Base-by-base conservation (phyloP, 106 monocot species). In the Dactylorhiza incarnata region DNA sequence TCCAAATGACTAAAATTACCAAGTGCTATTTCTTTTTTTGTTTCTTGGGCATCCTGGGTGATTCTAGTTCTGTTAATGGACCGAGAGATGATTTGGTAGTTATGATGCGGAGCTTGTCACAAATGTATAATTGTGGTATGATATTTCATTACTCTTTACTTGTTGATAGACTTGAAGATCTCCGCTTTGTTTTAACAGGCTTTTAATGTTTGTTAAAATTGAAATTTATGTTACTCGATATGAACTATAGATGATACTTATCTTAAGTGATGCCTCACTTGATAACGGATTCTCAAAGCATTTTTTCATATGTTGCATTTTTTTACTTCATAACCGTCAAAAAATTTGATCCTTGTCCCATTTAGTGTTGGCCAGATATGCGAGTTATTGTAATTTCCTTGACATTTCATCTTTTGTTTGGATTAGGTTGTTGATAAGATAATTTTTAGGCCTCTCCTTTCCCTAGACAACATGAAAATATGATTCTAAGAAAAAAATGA, bases 111-210 rank as follows among this genome's bases (percentile, higher is more conserved):
- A 51, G 51, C 14, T 51, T 51, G 0, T 51, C 14, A 51, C 1
- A 51, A 51, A 14, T 14, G 9, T 65, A 29, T 29, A 12, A 65
- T 2, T 26, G 2, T 65, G 65, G 24, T 12, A 65, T 24, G 65
- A 65, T 65, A 29, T 29, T 65, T 63, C 15, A 19, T 63, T 63
- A 63, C 4, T 19, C 29, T 65, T n/a, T n/a, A n/a, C n/a, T 63
- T 65, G 65, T 11, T 65, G 65, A 65, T 65, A 65, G 13, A 65
- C 26, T 65, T 65, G 29, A 25, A 26, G 65, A 26, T 63, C 63
- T 9, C 25, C 2, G 7, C 25, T n/a, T 65, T 26, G 29, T 7
- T 11, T 20, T 65, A 0, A 37, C 65, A 29, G 29, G 29, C 12
- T 26, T 65, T 65, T 65, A 59, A 19, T 59, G 6, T 0, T 59